Conservation (phyloP, 176 grass and related monocot species). For the Cenchrus purpureus region DNA sequence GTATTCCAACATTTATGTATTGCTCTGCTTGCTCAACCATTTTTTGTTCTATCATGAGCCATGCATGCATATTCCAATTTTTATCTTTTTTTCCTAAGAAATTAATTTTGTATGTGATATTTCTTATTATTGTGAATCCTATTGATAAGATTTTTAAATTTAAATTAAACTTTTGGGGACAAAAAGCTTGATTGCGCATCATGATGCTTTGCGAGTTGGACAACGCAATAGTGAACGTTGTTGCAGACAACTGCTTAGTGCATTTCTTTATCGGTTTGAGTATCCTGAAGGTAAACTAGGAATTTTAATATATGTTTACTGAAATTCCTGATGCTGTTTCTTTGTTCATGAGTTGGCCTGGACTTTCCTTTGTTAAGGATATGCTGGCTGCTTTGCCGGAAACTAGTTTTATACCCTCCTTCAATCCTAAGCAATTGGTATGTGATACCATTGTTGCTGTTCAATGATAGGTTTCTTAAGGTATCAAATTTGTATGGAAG, state of each 20-base stretch:
- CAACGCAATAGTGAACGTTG: neutral
- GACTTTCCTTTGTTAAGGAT: neutral
- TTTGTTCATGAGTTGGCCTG: neutral
- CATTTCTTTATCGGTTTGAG: neutral
- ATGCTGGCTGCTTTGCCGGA: neutral
- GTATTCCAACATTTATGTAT: neutral
- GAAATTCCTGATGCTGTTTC: neutral
- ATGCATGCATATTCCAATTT: neutral
- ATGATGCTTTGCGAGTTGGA: neutral
- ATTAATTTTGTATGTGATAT: neutral
- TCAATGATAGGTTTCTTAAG: neutral
- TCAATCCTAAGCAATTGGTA: neutral
- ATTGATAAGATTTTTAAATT: neutral
- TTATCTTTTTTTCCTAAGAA: neutral
- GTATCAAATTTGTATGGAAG: slow-evolving; percentile 11
- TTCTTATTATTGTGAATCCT: neutral
- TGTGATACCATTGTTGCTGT: neutral
- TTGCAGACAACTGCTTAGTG: neutral
- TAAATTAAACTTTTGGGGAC: neutral
- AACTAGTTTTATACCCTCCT: neutral
- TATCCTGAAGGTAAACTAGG: slow-evolving; percentile 3
- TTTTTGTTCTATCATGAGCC: neutral
- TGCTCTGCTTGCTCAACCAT: neutral
- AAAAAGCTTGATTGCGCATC: neutral
- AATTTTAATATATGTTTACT: neutral